A percentile compares a stretch with the other conserved stretches of the same genome.
phyloP scores from a whole-genome alignment of 2,329 filamentous ascomycete species.

The Geosmithia morbida region DNA sequence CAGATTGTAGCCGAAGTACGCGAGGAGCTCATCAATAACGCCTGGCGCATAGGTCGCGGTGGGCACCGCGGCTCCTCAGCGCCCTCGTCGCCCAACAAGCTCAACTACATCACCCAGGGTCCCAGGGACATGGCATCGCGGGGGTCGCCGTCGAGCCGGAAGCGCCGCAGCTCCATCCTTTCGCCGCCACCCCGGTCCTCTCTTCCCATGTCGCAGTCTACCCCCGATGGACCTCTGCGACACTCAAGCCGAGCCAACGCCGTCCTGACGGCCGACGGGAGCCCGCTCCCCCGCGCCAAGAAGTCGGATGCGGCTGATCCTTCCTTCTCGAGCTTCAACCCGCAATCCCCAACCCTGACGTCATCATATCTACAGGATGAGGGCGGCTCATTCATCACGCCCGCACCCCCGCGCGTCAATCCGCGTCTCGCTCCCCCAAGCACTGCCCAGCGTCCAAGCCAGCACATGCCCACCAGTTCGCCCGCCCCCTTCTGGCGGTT shows the following conservation, averaged over 20 bases:
- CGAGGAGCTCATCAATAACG: conserved; percentile 76
- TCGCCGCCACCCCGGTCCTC: conserved; percentile 40
- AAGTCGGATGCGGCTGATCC: conserved; percentile 27
- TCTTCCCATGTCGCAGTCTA: conserved; percentile 36
- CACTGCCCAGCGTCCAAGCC: conserved; percentile 66
- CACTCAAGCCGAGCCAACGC: conserved; percentile 20
- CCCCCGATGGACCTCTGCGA: conserved; percentile 38
- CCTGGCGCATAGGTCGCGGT: conserved; percentile 44
- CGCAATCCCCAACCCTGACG: conserved; percentile 45
- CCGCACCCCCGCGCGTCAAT: conserved; percentile 57
- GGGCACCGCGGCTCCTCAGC: conserved; percentile 55
- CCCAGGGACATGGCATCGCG: conserved; percentile 38
- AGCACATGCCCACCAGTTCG: conserved; percentile 75
- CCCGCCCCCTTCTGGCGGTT: conserved; percentile 86
- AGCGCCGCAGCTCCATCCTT: conserved; percentile 38
- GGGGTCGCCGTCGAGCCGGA: conserved; percentile 37
- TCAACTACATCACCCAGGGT: conserved; percentile 46
- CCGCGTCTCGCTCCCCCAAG: conserved; percentile 66
- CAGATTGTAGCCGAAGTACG: conserved; percentile 73
- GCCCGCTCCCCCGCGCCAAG: conserved; percentile 44
- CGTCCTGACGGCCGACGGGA: conserved; percentile 37
- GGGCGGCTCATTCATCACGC: conserved; percentile 49
- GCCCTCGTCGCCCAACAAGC: conserved; percentile 50
- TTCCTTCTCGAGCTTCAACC: conserved; percentile 32
- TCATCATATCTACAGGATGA: conserved; percentile 50